Conservation (phyloP, 1,139 yeast genomes). For the Blastobotrys proliferans region DNA sequence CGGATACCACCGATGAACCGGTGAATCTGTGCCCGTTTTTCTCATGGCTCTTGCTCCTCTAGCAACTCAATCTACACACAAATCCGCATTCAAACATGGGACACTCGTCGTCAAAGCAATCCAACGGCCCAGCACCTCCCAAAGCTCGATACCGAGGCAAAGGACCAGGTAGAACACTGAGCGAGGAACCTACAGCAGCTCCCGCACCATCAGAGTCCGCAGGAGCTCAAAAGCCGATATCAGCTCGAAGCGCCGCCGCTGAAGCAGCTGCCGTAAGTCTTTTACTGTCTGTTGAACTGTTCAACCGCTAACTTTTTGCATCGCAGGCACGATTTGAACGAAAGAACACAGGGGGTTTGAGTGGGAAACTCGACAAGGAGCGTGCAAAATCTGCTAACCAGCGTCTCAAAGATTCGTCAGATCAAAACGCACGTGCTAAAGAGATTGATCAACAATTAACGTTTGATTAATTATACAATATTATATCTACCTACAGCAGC, state of each 20-base stretch:
- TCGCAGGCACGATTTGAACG: conserved; percentile 1
- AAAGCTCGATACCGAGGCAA: not conserved
- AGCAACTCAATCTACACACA: no score
- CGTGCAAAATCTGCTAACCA: conserved; percentile 10
- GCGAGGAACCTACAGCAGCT: not conserved
- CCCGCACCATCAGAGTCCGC: not conserved
- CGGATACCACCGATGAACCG: no score
- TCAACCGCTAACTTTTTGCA: no score
- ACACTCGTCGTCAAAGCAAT: no score
- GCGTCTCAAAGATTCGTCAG: conserved; percentile 17
- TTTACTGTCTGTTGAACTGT: no score
- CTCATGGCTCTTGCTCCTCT: no score
- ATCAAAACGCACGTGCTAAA: conserved; percentile 9
- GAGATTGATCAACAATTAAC: conserved; percentile 28
- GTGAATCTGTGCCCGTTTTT: no score
- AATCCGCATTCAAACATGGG: no score
- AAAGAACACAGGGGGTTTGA: not conserved
- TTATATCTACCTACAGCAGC: conserved; percentile 10
- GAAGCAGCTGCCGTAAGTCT: conserved; percentile 5
- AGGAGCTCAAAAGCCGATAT: not conserved
- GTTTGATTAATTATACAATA: conserved; percentile 1
- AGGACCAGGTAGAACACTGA: conserved; percentile 2
- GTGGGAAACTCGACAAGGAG: conserved; percentile 1
- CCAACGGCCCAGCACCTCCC: no score
- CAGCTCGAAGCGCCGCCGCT: conserved; percentile 2